Evolutionary conservation across 208 protist genomes (phyloP), one percentile per base, ranked within the genome.

Genomic region (Leishmania gerbilli): DNA sequence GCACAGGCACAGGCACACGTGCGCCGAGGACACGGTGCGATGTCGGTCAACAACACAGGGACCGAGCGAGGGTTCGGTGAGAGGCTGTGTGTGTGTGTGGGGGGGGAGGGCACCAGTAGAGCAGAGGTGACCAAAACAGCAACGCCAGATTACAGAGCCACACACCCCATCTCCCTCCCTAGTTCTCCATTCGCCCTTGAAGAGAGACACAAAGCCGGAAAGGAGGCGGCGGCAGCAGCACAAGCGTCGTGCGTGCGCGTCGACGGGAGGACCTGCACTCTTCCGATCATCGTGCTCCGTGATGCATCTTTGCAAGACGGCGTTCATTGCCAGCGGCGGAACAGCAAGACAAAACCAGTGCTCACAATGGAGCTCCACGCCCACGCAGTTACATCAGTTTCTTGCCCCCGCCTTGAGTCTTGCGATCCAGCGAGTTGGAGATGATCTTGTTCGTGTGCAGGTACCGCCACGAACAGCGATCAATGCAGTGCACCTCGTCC

Each of bases 391-490:
- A 80, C 31, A 80, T 56, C 45, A 79, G 64, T n/a, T 76, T 75
- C 37, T 81, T 80, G 62, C 88, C 82, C n/a, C 67, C 80, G 19
- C 84, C 88, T 45, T 88, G 71, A 34, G 64, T 79, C 45, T 71
- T 87, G 27, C 88, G 90, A 53, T 95, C 90, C 15, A 95, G 60
- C 17, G 88, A 81, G 68, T 83, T 89, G 17, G 75, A 87, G n/a
- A 98, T 80, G 34, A 94, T 91, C 47, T 89, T 86, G 79, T 95
- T 81, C 0, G 95, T 97, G 58, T 84, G 86, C 65, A 98, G 71
- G 80, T 97, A 98, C 8, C 89, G 78, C 89, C 88, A 96, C 11
- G 92, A 85, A 77, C 95, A 98, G 47, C 90, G 90, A 74, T 98
- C 93, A 5, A 96, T 87, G 81, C 95, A 98, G 76, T 93, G 82